A percentile compares a stretch with the other conserved stretches of the same genome.
These are phyloP conservation scores for Echites panduratus DNA, from an alignment of 257 asterid genomes.

Conservation along the genomic window DNA sequence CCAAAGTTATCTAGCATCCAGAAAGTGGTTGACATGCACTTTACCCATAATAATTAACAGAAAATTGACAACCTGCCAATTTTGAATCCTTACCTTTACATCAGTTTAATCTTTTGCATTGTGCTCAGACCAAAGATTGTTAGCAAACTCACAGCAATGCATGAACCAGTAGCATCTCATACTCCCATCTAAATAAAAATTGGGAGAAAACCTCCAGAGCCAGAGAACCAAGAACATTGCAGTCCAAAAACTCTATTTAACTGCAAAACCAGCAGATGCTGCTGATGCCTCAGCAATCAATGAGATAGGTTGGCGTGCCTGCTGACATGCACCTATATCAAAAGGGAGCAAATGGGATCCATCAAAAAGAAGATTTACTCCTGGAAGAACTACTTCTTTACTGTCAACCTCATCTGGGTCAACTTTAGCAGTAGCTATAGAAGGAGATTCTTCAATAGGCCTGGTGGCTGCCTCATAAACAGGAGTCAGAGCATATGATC, in stretches of 20 bases:
- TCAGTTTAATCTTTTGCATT: constrained; percentile 2
- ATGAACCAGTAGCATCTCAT: constrained; percentile 3
- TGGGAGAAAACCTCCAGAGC: constrained; percentile 14
- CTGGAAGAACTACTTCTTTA: constrained; percentile 87
- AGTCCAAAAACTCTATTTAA: constrained; percentile 30
- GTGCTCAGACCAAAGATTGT: background rate
- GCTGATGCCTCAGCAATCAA: constrained; percentile 90
- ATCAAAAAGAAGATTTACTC: constrained; percentile 89
- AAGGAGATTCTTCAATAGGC: constrained; percentile 54
- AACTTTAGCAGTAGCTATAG: constrained; percentile 44
- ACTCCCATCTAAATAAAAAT: constrained; percentile 6
- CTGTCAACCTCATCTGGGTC: constrained; percentile 75
- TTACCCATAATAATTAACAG: too few species aligned
- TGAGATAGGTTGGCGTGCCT: constrained; percentile 93
- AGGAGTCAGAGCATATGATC: constrained; percentile 79
- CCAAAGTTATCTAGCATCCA: background rate
- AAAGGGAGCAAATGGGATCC: constrained; percentile 87
- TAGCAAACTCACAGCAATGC: constrained; percentile 7
- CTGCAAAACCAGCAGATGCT: constrained; percentile 59
- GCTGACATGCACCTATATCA: constrained; percentile 94
- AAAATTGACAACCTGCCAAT: background rate
- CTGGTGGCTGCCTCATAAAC: constrained; percentile 63
- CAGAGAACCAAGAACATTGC: constrained; percentile 2
- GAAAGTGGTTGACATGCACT: background rate
- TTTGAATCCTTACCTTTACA: background rate